phyloP scores from a whole-genome alignment of 1,284 basidiomycete genomes.

The Apiotrichum sp. region DNA sequence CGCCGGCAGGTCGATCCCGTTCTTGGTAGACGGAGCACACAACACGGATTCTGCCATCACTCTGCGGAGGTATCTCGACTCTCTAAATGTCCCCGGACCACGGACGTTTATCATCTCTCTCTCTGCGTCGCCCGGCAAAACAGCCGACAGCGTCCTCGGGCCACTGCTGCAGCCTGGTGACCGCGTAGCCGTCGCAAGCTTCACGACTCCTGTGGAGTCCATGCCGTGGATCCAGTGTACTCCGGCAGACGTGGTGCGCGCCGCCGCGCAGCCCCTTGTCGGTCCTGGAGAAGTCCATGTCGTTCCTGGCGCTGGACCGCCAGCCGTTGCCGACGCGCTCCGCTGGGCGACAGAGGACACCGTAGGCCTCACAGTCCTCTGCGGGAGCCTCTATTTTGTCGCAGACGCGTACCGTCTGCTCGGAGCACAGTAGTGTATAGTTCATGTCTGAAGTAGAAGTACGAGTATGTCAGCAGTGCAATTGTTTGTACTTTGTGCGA shows the following conservation, averaged over 20 bases:
- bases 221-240: slow-evolving; percentile 86
- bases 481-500: no score
- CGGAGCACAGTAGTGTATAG: not conserved
- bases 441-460: not conserved
- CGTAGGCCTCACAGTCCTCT: slow-evolving; percentile 56
- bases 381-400: slow-evolving; percentile 86
- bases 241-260: slow-evolving; percentile 50
- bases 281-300: slow-evolving; percentile 10
- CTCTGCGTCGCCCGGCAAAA: slow-evolving; percentile 75
- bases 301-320: slow-evolving; percentile 10
- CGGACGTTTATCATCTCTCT: slow-evolving; percentile 65
- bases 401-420: slow-evolving; percentile 75
- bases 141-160: slow-evolving; percentile 61
- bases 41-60: slow-evolving; percentile 75
- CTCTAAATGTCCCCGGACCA: slow-evolving; percentile 44
- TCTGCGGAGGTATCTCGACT: slow-evolving; percentile 64
- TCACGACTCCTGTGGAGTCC: slow-evolving; percentile 66
- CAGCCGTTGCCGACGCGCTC: slow-evolving; percentile 24
- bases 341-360: slow-evolving; percentile 34
- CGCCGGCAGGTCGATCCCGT: slow-evolving; percentile 15
- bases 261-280: slow-evolving; percentile 37
- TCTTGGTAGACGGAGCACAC: slow-evolving; percentile 91
- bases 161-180: slow-evolving; percentile 54
- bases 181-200: slow-evolving; percentile 55
- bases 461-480: no score